Evolutionary conservation across 2,329 filamentous ascomycete species (phyloP).

Genomic region (Trichoderma koningiopsis): DNA sequence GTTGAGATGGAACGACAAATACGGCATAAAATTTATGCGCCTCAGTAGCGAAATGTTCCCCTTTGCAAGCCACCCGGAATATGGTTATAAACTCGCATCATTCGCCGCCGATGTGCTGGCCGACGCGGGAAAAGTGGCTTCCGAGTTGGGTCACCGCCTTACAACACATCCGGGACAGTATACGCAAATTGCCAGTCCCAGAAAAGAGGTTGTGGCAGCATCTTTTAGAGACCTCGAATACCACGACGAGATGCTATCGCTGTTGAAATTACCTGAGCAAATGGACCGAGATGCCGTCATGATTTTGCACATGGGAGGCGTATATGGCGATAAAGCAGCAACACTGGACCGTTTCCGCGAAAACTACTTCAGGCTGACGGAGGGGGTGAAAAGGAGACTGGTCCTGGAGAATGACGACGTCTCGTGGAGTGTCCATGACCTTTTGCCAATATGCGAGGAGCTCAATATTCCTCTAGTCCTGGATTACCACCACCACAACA

Average conservation of each 20-base stretch:
- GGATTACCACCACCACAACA: conserved; percentile 95
- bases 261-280: conserved; percentile 77
- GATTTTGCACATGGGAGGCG: conserved; percentile 91
- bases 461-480: conserved; percentile 91
- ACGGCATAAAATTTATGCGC: conserved; percentile 88
- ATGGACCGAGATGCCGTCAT: conserved; percentile 85
- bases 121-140: conserved; percentile 75
- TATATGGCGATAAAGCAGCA: conserved; percentile 82
- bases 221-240: conserved; percentile 83
- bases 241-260: conserved; percentile 79
- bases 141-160: conserved; percentile 77
- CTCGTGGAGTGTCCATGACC: conserved; percentile 86
- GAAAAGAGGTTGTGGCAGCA: conserved; percentile 72
- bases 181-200: conserved; percentile 85
- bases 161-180: conserved; percentile 93
- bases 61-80: conserved; percentile 84
- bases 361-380: conserved; percentile 69
- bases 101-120: conserved; percentile 80
- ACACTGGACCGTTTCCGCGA: conserved; percentile 76
- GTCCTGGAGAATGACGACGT: conserved; percentile 96
- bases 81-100: conserved; percentile 81
- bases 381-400: conserved; percentile 74
- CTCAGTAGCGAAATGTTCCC: conserved; percentile 97
- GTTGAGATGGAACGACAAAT: conserved; percentile 88
- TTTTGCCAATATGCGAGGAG: conserved; percentile 88